Evolutionary conservation across 2,329 filamentous ascomycete species (phyloP), one percentile per base, ranked within the genome.

Genomic region (Apiospora saccharicola): DNA sequence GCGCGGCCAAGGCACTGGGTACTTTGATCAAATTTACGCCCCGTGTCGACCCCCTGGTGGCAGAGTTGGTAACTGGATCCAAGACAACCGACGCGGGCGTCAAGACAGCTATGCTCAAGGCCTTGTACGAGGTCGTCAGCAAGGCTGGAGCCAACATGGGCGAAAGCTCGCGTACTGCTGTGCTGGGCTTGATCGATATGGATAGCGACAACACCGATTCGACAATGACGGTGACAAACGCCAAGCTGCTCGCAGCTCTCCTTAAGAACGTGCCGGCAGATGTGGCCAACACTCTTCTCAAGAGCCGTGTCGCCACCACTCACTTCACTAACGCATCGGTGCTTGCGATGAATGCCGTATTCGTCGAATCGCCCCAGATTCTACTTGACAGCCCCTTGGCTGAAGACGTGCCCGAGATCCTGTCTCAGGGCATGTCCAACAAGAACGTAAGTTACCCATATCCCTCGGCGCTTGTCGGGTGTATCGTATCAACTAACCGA

Each of bases 121-220:
- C 96, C 3, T 85, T 99, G 67, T 98, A 97, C 80, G 96, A 98
- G 80, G 96, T 99, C 43, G 92, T 99, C 73, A 96, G 94, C 86
- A 98, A 98, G 83, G 96, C 95, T 24, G 96, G 96, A 71, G 88
- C 88, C 72, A 98, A 96, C 83, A 99, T 99, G 96, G 95, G 94
- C 77, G 96, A 98, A 78, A 86, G 91, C 30, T 98, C 96, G 68
- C 91, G 95, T 71, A 89, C 91, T 73, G 91, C 95, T n/a, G 94
- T 99, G 37, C 86, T 99, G 68, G 89, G 90, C 61, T 87, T 99
- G 68, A 98, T 99, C 78, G 96, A 98, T 81, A 91, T 91, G 76
- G 95, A 98, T 74, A 85, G 89, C 4, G 93, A 94, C 73, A 93
- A 94, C 75, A 88, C 88, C 67, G 94, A 95, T 79, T 89, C 91